Evolutionary conservation across 768 basidiomycete species (phyloP).

Genomic region (Pisolithus orientalis): DNA sequence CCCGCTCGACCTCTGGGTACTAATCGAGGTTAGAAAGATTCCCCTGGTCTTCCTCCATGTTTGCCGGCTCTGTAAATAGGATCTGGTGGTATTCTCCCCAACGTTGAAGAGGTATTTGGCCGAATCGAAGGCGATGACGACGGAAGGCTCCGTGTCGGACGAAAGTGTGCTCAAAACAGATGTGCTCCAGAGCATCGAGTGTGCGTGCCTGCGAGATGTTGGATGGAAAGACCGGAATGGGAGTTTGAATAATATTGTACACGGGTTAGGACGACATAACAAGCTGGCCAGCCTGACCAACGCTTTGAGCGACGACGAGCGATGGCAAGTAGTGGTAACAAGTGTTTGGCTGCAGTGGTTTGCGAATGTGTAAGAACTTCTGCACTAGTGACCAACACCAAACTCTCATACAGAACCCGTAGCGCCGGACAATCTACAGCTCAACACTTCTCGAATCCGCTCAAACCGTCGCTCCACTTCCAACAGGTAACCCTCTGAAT

Average conservation of each 20-base stretch:
- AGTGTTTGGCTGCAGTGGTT: background rate
- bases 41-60: slow-evolving; percentile 63
- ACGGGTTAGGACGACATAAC: slow-evolving; percentile 19
- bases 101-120: slow-evolving; percentile 87
- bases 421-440: background rate
- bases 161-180: slow-evolving; percentile 52
- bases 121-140: slow-evolving; percentile 69
- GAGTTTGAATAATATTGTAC: slow-evolving; percentile 16
- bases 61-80: slow-evolving; percentile 61
- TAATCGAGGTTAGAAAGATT: slow-evolving; percentile 66
- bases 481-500: slow-evolving; percentile 51
- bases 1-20: slow-evolving; percentile 60
- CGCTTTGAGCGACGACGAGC: background rate
- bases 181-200: slow-evolving; percentile 55
- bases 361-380: too few relatives aligned
- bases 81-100: slow-evolving; percentile 73
- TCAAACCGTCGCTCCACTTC: slow-evolving; percentile 38
- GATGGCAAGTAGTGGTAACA: background rate
- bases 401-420: too few relatives aligned
- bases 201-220: slow-evolving; percentile 3
- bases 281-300: slow-evolving; percentile 19
- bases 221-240: slow-evolving; percentile 12
- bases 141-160: slow-evolving; percentile 76
- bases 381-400: too few relatives aligned
- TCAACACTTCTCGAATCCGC: slow-evolving; percentile 22